phyloP scores from a whole-genome alignment of 768 basidiomycete genomes.

The Lyophyllum atratum region DNA sequence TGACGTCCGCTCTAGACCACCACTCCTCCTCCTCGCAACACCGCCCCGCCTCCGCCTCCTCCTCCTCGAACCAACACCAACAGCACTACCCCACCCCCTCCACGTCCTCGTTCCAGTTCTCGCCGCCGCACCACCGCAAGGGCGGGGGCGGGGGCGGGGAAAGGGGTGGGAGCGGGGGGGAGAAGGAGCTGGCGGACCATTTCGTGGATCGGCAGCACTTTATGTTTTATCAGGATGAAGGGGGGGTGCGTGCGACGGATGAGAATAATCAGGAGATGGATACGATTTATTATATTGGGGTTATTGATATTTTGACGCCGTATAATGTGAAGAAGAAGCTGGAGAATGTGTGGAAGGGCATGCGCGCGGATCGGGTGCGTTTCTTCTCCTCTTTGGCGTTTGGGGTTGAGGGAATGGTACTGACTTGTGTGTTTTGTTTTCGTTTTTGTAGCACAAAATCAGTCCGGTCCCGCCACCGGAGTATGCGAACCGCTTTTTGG shows the following conservation, averaged over 20 bases:
- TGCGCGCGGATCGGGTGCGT: constrained; percentile 84
- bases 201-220: constrained; percentile 72
- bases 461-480: constrained; percentile 88
- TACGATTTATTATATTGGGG: constrained; percentile 89
- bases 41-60: not conserved
- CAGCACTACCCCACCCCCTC: not conserved
- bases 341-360: constrained; percentile 92
- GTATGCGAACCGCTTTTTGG: constrained; percentile 87
- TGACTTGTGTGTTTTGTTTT: too few relatives aligned
- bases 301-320: constrained; percentile 97
- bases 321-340: constrained; percentile 75
- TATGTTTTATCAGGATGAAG: constrained; percentile 96
- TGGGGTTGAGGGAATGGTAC: too few relatives aligned
- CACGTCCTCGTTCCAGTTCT: not conserved
- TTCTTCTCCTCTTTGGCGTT: not conserved
- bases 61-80: not conserved
- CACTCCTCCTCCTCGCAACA: not conserved
- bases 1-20: not conserved
- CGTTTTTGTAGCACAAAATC: constrained; percentile 76
- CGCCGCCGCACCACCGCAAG: not conserved
- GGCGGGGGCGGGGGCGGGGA: constrained; percentile 47
- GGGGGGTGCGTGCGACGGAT: constrained; percentile 88
- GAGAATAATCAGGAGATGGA: constrained; percentile 75
- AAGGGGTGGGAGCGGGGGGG: constrained; percentile 18
- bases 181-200: constrained; percentile 45